Base-by-base conservation (phyloP, 2,329 filamentous ascomycete species). In the Arachnomyces sp. region DNA sequence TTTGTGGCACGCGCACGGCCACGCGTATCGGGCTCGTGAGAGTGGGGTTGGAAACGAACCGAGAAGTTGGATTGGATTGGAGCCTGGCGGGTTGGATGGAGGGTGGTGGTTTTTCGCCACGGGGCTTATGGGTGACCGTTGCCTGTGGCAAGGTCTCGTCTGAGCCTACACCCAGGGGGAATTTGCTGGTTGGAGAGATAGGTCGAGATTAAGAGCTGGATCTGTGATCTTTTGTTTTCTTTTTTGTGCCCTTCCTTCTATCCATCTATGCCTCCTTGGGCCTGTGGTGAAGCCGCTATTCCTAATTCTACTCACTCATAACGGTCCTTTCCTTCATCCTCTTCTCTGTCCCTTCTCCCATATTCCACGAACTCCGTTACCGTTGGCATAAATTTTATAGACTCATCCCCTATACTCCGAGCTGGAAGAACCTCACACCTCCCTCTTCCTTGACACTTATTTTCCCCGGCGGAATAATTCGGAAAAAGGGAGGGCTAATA, bases 351-450 rank as follows among this genome's bases (percentile, higher is more conserved):
- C 41, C 42, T 40, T 15, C 12, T 12, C 38, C 31, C 34, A 14
- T n/a, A 21, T 16, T 40, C 39, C 34, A 39, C 43, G 43, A 44
- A 50, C 31, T 49, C 39, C 31, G 47, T 28, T 14, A 21, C 36
- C 38, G 38, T 28, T 34, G 46, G 35, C 45, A 51, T 46, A 50
- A n/a, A 55, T 53, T 56, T 53, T 51, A 61, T 73, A 72, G 72
- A 69, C 43, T 72, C 71, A 74, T 74, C 70, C 61, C 66, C 72
- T 74, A 74, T 66, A 55, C 63, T 70, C 66, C 63, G 62, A 63
- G 68, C 68, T 69, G 63, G 67, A 42, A n/a, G n/a, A 55, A 25
- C 21, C 56, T 60, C 51, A 46, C 42, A 37, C 28, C 16, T 17
- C 17, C 40, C 40, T 40, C 34, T 42, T 42, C 40, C 36, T 51